Evolutionary conservation across 345 rosid genomes (phyloP), one percentile per base, ranked within the genome.

Genomic region (Camelina hispida): DNA sequence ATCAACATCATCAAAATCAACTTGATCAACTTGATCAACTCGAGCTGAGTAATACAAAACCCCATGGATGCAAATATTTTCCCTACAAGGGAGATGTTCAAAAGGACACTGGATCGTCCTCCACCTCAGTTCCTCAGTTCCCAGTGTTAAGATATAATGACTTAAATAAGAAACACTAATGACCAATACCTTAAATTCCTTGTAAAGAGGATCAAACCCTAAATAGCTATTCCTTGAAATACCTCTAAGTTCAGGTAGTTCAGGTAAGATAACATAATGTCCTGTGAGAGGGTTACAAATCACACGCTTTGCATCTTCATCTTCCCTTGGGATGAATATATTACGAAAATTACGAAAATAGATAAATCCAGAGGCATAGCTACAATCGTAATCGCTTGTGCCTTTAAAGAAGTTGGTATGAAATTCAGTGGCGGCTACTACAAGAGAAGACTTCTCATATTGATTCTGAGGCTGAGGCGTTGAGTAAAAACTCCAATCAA

Each of bases 311-410:
- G 0, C 22, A 47, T 16, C 22, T 25, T 25, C 0, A 25, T 25
- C 15, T 42, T 34, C 37, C 20, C 16, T 7, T 47, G 52, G 16
- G 52, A n/a, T 46, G 1, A 0, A 4, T 0, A 16, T 16, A 42
- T 12, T 42, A 13, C 28, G 28, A 25, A 17, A 8, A 50, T 10
- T 17, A 50, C 1, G 9, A 5, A 47, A 47, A 47, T 47, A 47
- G 1, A 16, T 2, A 2, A 64, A 28, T 28, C 25, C 42, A 25
- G 38, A 64, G 10, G 10, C 22, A 62, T 1, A 47, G 2, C 4
- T 6, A 43, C 13, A 7, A 0, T 5, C 4, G 15, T 4, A 1
- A 1, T 1, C 0, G n/a, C 6, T 2, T 0, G 0, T 17, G 23
- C 11, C 52, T 13, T 2, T 1, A 2, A 4, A 9, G 20, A 25